Base-by-base conservation (phyloP, 2,329 filamentous ascomycete species). In the Colletotrichum cuscutae region DNA sequence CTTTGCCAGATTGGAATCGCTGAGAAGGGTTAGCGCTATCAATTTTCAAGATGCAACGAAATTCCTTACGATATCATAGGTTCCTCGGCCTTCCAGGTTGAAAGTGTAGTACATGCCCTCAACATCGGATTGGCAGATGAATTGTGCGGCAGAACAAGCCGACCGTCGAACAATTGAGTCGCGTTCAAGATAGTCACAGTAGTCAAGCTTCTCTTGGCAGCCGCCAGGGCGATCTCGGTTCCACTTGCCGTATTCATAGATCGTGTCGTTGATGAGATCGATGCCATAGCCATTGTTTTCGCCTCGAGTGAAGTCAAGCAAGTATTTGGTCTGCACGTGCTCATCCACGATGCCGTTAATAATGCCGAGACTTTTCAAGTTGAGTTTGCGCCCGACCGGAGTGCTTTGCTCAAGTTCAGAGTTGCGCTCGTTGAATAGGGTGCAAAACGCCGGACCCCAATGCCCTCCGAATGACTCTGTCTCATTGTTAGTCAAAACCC, bases 81-180 rank as follows among this genome's bases (percentile, higher is more conserved):
- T 65, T 12, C 63, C 63, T 19, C 63, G 53, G 0, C 53, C 63
- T 9, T 65, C 63, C 0, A 58, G 9, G 12, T 65, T 65, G 35
- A 65, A 65, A 1, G 63, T 65, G 62, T 86, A 85, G 76, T 87
- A 89, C 22, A 81, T 84, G 26, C 88, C 86, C 60, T 86, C 84
- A 1, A 86, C 85, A 7, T 87, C 82, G 58, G 86, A 85, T 74
- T 67, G 65, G 0, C 65, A 67, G 11, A 67, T 67, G 13, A 54
- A 61, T 12, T 67, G 65, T 0, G 65, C 65, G 0, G 65, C 65
- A 9, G 65, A 67, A 46, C 65, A 67, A 1, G 56, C 56, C 0
- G 65, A 67, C 0, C 65, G 42, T 1, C 65, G 56, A 37, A 67
- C 56, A 9, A 67, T 60, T 0, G 65, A 67, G 28, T 67, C 65